Base-by-base conservation (phyloP, 805 yeast species). In the Jamesozyma lodderae region DNA sequence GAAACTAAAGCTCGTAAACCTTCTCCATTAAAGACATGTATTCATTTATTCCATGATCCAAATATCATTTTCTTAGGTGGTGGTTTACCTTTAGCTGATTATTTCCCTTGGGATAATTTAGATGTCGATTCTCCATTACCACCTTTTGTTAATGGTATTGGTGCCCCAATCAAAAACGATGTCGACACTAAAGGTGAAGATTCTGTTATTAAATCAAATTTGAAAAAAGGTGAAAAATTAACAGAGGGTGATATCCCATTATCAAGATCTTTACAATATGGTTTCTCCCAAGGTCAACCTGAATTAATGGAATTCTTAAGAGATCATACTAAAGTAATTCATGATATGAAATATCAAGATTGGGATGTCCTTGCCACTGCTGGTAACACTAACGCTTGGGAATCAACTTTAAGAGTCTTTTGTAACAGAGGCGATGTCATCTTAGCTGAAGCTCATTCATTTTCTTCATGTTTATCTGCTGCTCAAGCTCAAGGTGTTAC, bases 321-420 rank as follows among this genome's bases (percentile, higher is more conserved):
- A 52, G 86, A 81, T 47, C 98, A 92, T 69, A 81, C 85, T 33
- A 62, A 72, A 41, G 37, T 66, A 14, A 63, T 75, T 43, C 72
- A 67, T 45, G 55, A 59, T 20, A 52, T 68, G 41, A 59, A 67
- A 29, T 76, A 78, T 62, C 60, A 68, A 19, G 80, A 81, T 57
- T 88, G 95, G 95, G 79, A 72, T 47, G 60, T 76, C 24, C 62
- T 86, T 26, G 62, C 79, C 46, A 73, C 85, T 36, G 72, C 79
- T 10, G 97, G 97, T 47, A 85, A 84, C 66, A 88, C 96, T n/a
- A 85, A 83, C 60, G 74, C 84, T 5, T 79, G 94, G 80, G 96
- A 88, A 52, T 73, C 92, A 3, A 69, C 78, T 18, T 70, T 90
- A 54, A 74, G 96, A 60, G 75, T 88, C 23, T 75, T 90, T 53